Base-by-base conservation (phyloP, 2,329 filamentous ascomycete genomes). In the Basipetospora chlamydospora region DNA sequence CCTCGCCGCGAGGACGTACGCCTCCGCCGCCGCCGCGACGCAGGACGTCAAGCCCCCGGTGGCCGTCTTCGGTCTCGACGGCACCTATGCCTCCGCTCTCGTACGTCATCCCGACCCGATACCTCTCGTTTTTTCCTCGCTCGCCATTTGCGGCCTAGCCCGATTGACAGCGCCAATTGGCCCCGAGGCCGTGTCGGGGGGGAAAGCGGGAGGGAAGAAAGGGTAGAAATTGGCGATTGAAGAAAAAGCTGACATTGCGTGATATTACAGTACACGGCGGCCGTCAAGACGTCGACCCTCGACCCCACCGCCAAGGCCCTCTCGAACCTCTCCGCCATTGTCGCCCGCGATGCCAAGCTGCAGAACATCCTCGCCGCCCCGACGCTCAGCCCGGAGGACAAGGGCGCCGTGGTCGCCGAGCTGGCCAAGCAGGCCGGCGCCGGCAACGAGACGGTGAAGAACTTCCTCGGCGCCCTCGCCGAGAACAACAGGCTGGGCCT, bases 41-140 rank as follows among this genome's bases (percentile, higher is more conserved):
- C 65, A 75, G 58, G 75, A 78, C 43, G 64, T 76, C 60, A 87
- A 83, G 71, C 77, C 88, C 52, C 90, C 90, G 49, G 70, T 95
- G 57, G 74, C 87, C 52, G 75, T 98, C 56, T 98, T 85, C 65
- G 90, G 90, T 52, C 68, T 98, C 57, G 90, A 96, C 64, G 90
- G 90, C 63, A 96, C 88, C 59, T 98, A 98, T 68, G 90, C 90
- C 60, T 86, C 80, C 67, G 90, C 90, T 68, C 73, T 98, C 78
- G 90, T 98, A 88, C 61, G 84, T 38, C 20, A 13, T 16, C 20
- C 13, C 16, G 6, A 10, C 21, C 35, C 13, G n/a, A n/a, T n/a
- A 31, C 17, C 10, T 11, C 17, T 10, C 11, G 2, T 20, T 33
- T 13, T 13, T 22, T n/a, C 12, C 22, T 38, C 15, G 20, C 29